Conservation (phyloP, 2,329 filamentous ascomycete species). For the Aspergillus clavatus region DNA sequence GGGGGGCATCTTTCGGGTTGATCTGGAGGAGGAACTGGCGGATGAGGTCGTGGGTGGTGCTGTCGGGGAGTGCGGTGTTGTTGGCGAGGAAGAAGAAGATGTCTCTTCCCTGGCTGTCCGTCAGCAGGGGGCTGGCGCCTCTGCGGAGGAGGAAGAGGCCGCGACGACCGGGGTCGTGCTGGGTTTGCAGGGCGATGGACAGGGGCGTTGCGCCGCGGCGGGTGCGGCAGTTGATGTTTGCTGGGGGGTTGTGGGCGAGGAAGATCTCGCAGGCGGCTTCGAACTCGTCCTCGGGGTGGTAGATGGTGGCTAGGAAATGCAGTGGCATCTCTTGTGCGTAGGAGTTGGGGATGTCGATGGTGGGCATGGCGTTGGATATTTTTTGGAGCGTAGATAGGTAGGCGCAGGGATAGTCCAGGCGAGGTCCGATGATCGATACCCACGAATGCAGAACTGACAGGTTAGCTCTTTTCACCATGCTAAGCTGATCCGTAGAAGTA, state of each 20-base stretch:
- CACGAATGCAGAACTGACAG: slow-evolving; percentile 20
- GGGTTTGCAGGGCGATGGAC: slow-evolving; percentile 17
- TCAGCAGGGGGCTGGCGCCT: slow-evolving; percentile 15
- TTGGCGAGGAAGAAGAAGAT: slow-evolving; percentile 20
- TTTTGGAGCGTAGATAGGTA: slow-evolving; percentile 17
- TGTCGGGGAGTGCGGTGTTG: slow-evolving; percentile 18
- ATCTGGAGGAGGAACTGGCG: slow-evolving; percentile 13
- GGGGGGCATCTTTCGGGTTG: slow-evolving; percentile 3
- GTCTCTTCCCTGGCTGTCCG: slow-evolving; percentile 13
- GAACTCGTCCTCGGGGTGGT: slow-evolving; percentile 22
- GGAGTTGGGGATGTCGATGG: slow-evolving; percentile 14
- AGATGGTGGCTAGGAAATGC: slow-evolving; percentile 17
- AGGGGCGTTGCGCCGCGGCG: slow-evolving; percentile 17
- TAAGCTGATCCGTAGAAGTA: no score
- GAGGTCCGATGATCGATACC: slow-evolving; percentile 17
- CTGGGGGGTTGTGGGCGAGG: slow-evolving; percentile 9
- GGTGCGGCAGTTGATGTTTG: slow-evolving; percentile 18
- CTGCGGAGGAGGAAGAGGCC: slow-evolving; percentile 17
- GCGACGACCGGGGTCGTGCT: slow-evolving; percentile 15
- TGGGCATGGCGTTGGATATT: slow-evolving; percentile 12
- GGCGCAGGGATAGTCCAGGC: slow-evolving; percentile 20
- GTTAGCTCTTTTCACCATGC: no score
- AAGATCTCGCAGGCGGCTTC: slow-evolving; percentile 20
- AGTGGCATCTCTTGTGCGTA: slow-evolving; percentile 21
- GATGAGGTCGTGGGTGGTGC: slow-evolving; percentile 20